Evolutionary conservation across 2,329 filamentous ascomycete genomes (phyloP).

Genomic region (Colletotrichum ledebouriae): DNA sequence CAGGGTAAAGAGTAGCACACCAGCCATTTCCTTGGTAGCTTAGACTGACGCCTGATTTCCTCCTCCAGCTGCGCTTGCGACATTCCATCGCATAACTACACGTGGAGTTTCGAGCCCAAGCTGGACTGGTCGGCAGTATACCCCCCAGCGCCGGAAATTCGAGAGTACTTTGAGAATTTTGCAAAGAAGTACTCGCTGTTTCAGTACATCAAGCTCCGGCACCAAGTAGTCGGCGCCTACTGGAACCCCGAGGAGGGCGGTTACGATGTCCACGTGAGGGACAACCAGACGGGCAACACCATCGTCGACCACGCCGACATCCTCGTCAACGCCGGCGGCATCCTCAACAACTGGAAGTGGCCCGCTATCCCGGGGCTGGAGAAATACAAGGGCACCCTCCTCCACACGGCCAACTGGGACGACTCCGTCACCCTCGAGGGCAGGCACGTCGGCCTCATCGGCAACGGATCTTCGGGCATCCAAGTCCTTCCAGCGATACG

Average conservation of each 20-base stretch:
- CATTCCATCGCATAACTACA: slow-evolving; percentile 65
- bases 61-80: slow-evolving; percentile 59
- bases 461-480: slow-evolving; percentile 60
- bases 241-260: slow-evolving; percentile 54
- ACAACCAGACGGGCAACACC: slow-evolving; percentile 47
- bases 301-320: slow-evolving; percentile 59
- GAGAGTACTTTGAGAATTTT: slow-evolving; percentile 60
- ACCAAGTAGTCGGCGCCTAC: slow-evolving; percentile 48
- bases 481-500: slow-evolving; percentile 63
- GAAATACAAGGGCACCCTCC: slow-evolving; percentile 60
- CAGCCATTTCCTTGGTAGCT: background rate
- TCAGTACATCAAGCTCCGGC: slow-evolving; percentile 49
- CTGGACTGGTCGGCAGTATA: slow-evolving; percentile 67
- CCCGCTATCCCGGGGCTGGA: slow-evolving; percentile 62
- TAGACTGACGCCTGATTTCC: background rate
- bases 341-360: slow-evolving; percentile 67
- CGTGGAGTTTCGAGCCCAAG: slow-evolving; percentile 66
- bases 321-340: slow-evolving; percentile 62
- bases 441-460: slow-evolving; percentile 58
- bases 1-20: slow-evolving; percentile 50
- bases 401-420: slow-evolving; percentile 69
- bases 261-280: slow-evolving; percentile 52
- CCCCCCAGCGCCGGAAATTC: slow-evolving; percentile 57
- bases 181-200: slow-evolving; percentile 54
- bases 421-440: slow-evolving; percentile 53